Evolutionary conservation across 1,284 basidiomycete species (phyloP).

Genomic region (Moesziomyces globuligerus): DNA sequence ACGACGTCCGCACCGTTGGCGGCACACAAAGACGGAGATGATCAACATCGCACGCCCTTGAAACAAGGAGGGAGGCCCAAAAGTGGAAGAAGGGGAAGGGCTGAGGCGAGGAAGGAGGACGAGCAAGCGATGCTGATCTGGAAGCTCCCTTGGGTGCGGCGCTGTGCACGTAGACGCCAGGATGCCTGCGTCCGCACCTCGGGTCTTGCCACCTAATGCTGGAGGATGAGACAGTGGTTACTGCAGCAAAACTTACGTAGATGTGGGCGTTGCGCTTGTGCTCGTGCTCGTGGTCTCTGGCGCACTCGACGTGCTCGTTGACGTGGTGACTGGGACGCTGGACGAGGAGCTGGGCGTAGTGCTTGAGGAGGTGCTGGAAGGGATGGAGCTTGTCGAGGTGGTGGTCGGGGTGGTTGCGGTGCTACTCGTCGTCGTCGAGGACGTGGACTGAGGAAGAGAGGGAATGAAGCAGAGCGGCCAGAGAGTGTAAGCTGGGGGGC

Average conservation of each 20-base stretch:
- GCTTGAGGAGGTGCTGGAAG: constrained; percentile 4
- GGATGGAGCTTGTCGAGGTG: constrained; percentile 10
- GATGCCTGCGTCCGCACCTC: constrained; percentile 21
- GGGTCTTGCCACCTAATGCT: not conserved
- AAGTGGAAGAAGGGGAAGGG: not conserved
- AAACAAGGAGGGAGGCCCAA: constrained; percentile 9
- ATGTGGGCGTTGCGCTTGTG: constrained; percentile 30
- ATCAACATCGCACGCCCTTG: constrained; percentile 29
- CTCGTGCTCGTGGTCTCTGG: constrained; percentile 15
- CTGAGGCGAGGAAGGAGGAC: not conserved
- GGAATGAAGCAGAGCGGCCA: not conserved
- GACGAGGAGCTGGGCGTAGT: constrained; percentile 10
- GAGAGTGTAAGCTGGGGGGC: constrained; percentile 1
- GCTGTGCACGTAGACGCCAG: constrained; percentile 16
- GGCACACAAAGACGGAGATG: constrained; percentile 21
- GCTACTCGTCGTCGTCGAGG: constrained; percentile 9
- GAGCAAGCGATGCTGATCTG: constrained; percentile 1
- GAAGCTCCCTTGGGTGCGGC: constrained; percentile 8
- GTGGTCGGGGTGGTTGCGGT: constrained; percentile 11
- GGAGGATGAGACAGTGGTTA: not conserved
- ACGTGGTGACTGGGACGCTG: constrained; percentile 3
- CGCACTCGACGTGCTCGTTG: constrained; percentile 17
- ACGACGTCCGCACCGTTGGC: constrained; percentile 1
- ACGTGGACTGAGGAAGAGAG: constrained; percentile 11
- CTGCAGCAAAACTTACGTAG: constrained; percentile 37